Conservation (phyloP, 441 rosid genomes). For the Populus hybrid region DNA sequence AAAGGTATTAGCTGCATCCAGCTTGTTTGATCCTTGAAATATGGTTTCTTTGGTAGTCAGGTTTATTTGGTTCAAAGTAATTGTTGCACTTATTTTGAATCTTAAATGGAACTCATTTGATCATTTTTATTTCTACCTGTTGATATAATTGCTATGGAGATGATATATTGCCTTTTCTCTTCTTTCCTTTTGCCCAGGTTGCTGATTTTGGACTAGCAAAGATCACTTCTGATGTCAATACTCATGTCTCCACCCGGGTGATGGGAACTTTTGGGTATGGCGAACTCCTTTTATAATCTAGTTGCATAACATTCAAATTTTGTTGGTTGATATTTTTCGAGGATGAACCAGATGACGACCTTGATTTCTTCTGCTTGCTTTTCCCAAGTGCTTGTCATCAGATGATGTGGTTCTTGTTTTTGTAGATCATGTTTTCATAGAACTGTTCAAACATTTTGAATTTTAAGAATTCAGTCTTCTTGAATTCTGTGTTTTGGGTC, state of each 20-base stretch:
- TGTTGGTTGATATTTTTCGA: not conserved
- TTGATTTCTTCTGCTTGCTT: constrained; percentile 2
- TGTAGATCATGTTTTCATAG: not conserved
- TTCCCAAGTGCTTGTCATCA: not conserved
- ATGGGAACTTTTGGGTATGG: constrained; percentile 99
- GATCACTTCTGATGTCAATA: constrained; percentile 71
- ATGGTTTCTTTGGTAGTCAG: not conserved
- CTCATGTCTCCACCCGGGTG: constrained; percentile 95
- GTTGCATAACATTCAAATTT: not conserved
- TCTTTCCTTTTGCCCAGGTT: constrained; percentile 45
- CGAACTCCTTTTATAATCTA: constrained; percentile 7
- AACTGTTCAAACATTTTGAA: not conserved
- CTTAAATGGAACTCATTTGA: not conserved
- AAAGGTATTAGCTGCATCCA: constrained; percentile 44
- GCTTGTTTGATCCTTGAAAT: not conserved
- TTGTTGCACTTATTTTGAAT: not conserved
- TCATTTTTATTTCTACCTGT: not conserved
- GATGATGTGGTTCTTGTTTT: not conserved
- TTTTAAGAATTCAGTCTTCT: not conserved
- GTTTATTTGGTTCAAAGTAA: not conserved
- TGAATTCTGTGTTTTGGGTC: not conserved
- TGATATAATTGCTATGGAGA: not conserved
- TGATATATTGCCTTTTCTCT: not conserved
- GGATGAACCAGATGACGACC: not conserved
- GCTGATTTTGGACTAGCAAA: constrained; percentile 98